Base-by-base conservation (phyloP, 225 moss, liverwort and hornwort genomes). In the Bryum argenteum region DNA sequence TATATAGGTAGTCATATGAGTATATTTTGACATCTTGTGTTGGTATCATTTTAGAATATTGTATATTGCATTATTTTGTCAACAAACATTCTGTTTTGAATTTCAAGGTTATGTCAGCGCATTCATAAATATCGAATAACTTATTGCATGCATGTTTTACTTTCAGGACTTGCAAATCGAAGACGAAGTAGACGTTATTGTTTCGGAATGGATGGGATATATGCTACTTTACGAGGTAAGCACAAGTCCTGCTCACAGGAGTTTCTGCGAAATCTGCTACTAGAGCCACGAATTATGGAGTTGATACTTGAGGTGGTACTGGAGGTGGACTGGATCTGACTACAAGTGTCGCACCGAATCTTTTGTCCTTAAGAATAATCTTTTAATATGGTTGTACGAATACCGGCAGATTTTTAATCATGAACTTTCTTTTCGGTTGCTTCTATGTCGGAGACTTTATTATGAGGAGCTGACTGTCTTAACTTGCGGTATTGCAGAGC, bases 131-230 rank as follows among this genome's bases (percentile, higher is more conserved):
- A 61, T 15, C 43, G 50, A 23, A 61, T 58, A 55, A 71, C 72
- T 54, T 59, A 12, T 13, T 24, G 41, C 3, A 48, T 54, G 70
- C 45, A 3, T 75, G 70, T 67, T 76, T 52, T 64, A 43, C 43
- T 68, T 64, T 56, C 89, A 91, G 93, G 97, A 97, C 69, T 87
- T 92, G 58, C 88, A 97, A 77, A 88, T 94, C 43, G 77, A 89
- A 21, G 97, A 91, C 65, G 71, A 83, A 76, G 94, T 94, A 67
- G 97, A 97, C 58, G 90, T 94, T 48, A 94, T 97, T 57, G 88
- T 97, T 43, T 97, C 94, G 8, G 97, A 97, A 77, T 97, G 97
- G 97, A 97, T 97, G 97, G 97, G 97, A 1, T 97, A 97, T 81
- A 97, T 97, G 97, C 86, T 97, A 23, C 89, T 97, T 9, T 97